Conservation (phyloP, 1,284 basidiomycete species). For the Amylostereum areolatum region DNA sequence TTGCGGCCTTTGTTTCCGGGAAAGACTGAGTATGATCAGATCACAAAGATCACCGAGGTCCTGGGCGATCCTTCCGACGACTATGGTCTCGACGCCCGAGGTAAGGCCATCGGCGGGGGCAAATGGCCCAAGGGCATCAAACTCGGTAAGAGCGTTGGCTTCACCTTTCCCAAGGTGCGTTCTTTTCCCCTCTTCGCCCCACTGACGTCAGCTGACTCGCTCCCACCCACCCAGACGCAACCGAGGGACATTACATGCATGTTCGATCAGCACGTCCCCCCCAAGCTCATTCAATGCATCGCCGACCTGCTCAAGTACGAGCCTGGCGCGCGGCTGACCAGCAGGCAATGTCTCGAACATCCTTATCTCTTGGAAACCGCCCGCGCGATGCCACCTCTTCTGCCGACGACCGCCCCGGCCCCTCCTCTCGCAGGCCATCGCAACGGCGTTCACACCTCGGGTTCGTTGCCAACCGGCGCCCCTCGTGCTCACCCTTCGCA, state of each 20-base stretch:
- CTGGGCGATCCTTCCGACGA: slow-evolving; percentile 89
- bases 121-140: slow-evolving; percentile 82
- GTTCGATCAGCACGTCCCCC: slow-evolving; percentile 77
- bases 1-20: slow-evolving; percentile 97
- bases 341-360: slow-evolving; percentile 83
- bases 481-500: slow-evolving; percentile 57
- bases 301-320: slow-evolving; percentile 90
- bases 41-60: slow-evolving; percentile 84
- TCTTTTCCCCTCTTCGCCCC: slow-evolving; percentile 6
- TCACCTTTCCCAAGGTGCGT: slow-evolving; percentile 82
- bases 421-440: slow-evolving; percentile 18
- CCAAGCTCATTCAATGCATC: slow-evolving; percentile 87
- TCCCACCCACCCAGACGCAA: slow-evolving; percentile 43
- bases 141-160: slow-evolving; percentile 85
- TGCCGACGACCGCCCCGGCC: slow-evolving; percentile 18
- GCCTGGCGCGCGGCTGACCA: slow-evolving; percentile 80
- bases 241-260: slow-evolving; percentile 75
- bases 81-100: slow-evolving; percentile 74
- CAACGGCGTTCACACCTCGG: slow-evolving; percentile 32
- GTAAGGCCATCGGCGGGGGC: slow-evolving; percentile 78
- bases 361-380: slow-evolving; percentile 78
- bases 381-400: slow-evolving; percentile 59
- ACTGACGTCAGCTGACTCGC: slow-evolving; percentile 9
- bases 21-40: slow-evolving; percentile 91
- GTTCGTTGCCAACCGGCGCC: slow-evolving; percentile 42